These are phyloP conservation scores for Suhomyces kunorum DNA, from an alignment of 1,139 yeast species.

Conservation along the genomic window DNA sequence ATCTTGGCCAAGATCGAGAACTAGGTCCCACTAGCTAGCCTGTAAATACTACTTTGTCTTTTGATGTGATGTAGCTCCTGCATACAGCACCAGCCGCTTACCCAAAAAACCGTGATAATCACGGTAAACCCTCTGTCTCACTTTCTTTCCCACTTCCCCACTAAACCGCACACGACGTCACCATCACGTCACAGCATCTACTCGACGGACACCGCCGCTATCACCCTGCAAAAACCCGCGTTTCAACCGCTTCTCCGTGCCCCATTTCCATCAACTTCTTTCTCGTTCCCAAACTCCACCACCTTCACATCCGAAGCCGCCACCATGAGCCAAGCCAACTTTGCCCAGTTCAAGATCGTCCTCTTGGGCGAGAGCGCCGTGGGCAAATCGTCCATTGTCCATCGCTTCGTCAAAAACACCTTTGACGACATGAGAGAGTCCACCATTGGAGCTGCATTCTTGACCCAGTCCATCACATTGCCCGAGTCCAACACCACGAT, in stretches of 20 bases:
- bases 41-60: conserved; percentile 4
- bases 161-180: neutral
- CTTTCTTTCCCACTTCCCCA: neutral
- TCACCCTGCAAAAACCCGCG: too few species aligned
- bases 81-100: conserved; percentile 3
- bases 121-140: neutral
- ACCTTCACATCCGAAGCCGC: neutral
- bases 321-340: conserved; percentile 16
- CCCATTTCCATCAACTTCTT: too few species aligned
- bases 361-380: conserved; percentile 52
- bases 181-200: too few species aligned
- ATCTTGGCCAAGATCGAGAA: conserved; percentile 82
- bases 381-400: conserved; percentile 51
- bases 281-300: neutral
- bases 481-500: conserved; percentile 22
- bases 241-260: neutral
- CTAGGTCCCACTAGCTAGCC: conserved; percentile 7
- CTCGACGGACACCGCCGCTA: too few species aligned
- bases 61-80: conserved; percentile 1
- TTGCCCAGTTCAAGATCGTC: conserved; percentile 49
- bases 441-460: conserved; percentile 95
- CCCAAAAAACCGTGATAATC: too few species aligned
- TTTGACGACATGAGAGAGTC: conserved; percentile 94
- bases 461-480: conserved; percentile 71
- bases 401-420: conserved; percentile 60